Percentiles rank a stretch among this genome's conserved stretches.
Conservation (phyloP, 331 rosid genomes). For the Phaseolus coccineus region DNA sequence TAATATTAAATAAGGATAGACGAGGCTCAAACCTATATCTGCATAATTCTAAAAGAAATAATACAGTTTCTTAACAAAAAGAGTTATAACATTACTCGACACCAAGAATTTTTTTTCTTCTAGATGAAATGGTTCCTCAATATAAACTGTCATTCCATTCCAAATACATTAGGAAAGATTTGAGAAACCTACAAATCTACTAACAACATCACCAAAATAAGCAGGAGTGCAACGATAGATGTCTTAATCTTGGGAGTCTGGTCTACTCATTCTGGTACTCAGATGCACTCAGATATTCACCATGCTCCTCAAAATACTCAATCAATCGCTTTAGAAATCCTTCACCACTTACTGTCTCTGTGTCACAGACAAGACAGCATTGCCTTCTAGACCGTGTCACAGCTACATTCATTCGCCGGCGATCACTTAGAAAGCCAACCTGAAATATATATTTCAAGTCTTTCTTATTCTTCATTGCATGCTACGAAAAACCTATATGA, state of each 20-base stretch:
- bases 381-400: constrained; percentile 97
- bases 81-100: not conserved
- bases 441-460: constrained; percentile 51
- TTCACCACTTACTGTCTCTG: constrained; percentile 81
- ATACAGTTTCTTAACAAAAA: not conserved
- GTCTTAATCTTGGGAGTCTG: constrained; percentile 35
- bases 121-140: constrained; percentile 3
- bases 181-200: constrained; percentile 39
- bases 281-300: constrained; percentile 90
- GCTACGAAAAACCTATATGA: not conserved
- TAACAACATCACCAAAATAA: constrained; percentile 40
- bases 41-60: constrained; percentile 2
- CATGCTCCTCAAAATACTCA: constrained; percentile 93
- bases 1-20: not conserved
- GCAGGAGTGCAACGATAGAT: constrained; percentile 33
- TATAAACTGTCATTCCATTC: constrained; percentile 32
- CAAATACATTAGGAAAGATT: constrained; percentile 27
- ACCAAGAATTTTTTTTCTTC: not conserved
- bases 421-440: constrained; percentile 98
- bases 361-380: constrained; percentile 90
- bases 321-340: constrained; percentile 81
- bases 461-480: constrained; percentile 11
- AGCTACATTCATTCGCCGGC: constrained; percentile 96
- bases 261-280: constrained; percentile 76
- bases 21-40: constrained; percentile 10